Evolutionary conservation across 345 rosid genomes (phyloP), one percentile per base, ranked within the genome.

Genomic region (Lenwebbia sp.): DNA sequence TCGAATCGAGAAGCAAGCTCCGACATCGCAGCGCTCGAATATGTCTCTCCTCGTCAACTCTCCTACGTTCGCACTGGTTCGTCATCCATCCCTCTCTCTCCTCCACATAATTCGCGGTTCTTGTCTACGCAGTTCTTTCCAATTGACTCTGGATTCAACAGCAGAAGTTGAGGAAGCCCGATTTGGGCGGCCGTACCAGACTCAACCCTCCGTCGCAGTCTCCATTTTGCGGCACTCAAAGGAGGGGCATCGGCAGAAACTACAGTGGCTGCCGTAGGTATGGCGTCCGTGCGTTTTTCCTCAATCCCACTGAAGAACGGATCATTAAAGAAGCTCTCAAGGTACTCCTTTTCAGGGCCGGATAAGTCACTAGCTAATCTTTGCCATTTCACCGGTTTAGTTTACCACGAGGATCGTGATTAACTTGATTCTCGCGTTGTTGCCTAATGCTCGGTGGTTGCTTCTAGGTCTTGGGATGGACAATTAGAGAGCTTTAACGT

Each of bases 321-420:
- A 90, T 92, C 82, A 87, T 92, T 87, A 92, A 86, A 84, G 90
- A 93, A 87, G 94, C 94, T 81, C 87, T 92, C 83, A 91, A 92
- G 94, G 94, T 92, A 58, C 41, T 5, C 81, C 15, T 40, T 17
- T 53, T 57, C 33, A 23, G 60, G 60, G 25, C 60, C 28, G 13
- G n/a, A 56, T 56, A 56, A 25, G 60, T 25, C 60, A 7, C n/a
- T 25, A 23, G 60, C 60, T 56, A 23, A 23, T 30, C 21, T 26
- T 5, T 51, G 8, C 13, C 12, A 51, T 44, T 11, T 58, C 82
- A 11, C 41, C 25, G n/a, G 60, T 23, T 25, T 10, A 56, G 13
- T 56, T 56, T 56, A 23, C 13, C 28, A 56, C 28, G 60, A 25
- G n/a, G 28, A 56, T 23, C 60, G n/a, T 70, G 47, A 70, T 70